A percentile compares a stretch with the other conserved stretches of the same genome.
These are phyloP conservation scores for Urtica urens DNA, from an alignment of 306 rosid genomes.

Conservation along the genomic window DNA sequence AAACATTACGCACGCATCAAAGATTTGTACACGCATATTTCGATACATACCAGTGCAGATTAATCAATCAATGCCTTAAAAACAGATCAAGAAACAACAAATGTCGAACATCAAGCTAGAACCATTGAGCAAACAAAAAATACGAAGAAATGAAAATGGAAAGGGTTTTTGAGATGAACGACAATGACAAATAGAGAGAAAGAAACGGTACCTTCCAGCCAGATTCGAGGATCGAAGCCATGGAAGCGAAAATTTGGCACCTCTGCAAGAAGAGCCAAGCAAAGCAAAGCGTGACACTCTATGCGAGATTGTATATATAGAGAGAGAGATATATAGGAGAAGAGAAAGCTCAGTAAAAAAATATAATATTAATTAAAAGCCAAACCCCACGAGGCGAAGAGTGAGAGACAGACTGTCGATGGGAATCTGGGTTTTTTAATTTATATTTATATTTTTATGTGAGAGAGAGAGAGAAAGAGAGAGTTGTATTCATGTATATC, in stretches of 20 bases:
- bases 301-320: neutral
- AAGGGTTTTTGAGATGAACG: no score
- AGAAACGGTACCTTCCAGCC: slow-evolving; percentile 59
- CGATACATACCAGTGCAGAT: no score
- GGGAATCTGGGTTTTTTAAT: slow-evolving; percentile 21
- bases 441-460: no score
- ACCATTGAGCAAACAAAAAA: neutral
- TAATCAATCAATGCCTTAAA: slow-evolving; percentile 13
- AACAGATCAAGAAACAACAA: slow-evolving; percentile 24
- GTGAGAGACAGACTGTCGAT: slow-evolving; percentile 29
- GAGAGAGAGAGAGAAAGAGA: no score
- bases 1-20: no score
- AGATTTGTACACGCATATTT: no score
- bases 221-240: slow-evolving; percentile 59
- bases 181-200: no score
- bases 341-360: neutral
- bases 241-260: slow-evolving; percentile 8
- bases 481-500: no score
- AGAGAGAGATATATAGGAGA: neutral
- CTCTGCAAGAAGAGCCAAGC: neutral
- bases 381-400: slow-evolving; percentile 19
- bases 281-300: slow-evolving; percentile 6
- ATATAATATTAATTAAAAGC: slow-evolving; percentile 1
- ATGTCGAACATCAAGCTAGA: no score
- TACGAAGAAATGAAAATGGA: neutral